These are phyloP conservation scores for Terana coerulea DNA, from an alignment of 768 basidiomycete genomes.

Conservation along the genomic window DNA sequence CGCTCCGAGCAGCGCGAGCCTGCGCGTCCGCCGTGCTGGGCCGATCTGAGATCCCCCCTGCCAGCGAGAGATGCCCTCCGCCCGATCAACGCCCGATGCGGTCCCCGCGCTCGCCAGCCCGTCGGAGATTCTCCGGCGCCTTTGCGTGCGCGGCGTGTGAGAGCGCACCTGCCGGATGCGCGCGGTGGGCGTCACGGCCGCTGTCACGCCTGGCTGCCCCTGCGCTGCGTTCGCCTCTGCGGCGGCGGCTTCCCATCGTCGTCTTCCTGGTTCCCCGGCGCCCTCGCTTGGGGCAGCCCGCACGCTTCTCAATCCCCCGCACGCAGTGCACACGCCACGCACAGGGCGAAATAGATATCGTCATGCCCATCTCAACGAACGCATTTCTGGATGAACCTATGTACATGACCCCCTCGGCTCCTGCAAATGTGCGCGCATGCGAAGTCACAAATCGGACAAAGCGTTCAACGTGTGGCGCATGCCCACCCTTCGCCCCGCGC, in stretches of 20 bases:
- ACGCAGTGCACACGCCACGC: neutral
- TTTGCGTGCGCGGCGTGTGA: slow-evolving; percentile 3
- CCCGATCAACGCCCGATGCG: slow-evolving; percentile 13
- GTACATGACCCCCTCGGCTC: neutral
- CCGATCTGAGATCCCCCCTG: slow-evolving; percentile 19
- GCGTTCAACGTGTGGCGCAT: neutral
- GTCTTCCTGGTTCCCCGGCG: slow-evolving; percentile 9
- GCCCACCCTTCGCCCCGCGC: neutral
- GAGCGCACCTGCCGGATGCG: slow-evolving; percentile 7
- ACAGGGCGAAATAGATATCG: neutral
- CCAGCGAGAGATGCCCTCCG: slow-evolving; percentile 4
- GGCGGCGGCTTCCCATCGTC: slow-evolving; percentile 15
- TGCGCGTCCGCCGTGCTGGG: neutral
- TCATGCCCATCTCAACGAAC: neutral
- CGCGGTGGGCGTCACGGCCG: slow-evolving; percentile 1
- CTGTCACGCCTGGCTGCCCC: slow-evolving; percentile 3
- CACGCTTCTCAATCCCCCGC: slow-evolving; percentile 6
- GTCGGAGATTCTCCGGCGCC: slow-evolving; percentile 25
- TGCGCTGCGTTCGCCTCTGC: slow-evolving; percentile 4
- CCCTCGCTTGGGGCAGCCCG: neutral
- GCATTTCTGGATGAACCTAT: neutral
- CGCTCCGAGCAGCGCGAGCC: slow-evolving; percentile 1
- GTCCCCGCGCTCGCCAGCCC: slow-evolving; percentile 10
- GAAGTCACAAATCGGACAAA: neutral
- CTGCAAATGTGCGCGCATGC: neutral